These are phyloP conservation scores for Bacidia rubella DNA, from an alignment of 495 filamentous ascomycete species.

Conservation along the genomic window DNA sequence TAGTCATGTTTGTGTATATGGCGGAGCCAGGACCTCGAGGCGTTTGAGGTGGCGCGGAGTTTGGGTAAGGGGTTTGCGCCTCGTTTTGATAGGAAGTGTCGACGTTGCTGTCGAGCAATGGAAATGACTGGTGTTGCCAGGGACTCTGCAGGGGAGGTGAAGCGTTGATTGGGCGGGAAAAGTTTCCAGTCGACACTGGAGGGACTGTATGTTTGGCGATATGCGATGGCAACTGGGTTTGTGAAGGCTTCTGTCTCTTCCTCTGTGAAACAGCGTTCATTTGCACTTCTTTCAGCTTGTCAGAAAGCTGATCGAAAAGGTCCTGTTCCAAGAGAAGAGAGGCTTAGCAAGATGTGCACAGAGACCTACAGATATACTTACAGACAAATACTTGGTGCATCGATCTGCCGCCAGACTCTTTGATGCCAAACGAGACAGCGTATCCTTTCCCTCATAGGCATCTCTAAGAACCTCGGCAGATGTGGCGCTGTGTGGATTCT, in stretches of 20 bases:
- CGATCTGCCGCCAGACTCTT: conserved; percentile 81
- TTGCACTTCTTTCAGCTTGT: conserved; percentile 30
- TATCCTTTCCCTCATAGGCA: conserved; percentile 67
- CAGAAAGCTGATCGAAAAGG: conserved; percentile 72
- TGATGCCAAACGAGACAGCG: conserved; percentile 62
- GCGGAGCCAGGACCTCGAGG: neutral
- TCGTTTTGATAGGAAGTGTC: neutral
- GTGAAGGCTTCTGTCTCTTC: neutral
- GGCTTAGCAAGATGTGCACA: neutral
- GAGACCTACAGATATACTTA: conserved; percentile 26
- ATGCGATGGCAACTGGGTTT: neutral
- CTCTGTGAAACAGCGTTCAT: conserved; percentile 29
- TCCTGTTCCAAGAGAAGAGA: conserved; percentile 35
- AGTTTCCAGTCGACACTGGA: no score
- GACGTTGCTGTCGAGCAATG: no score
- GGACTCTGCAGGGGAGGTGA: conserved; percentile 7
- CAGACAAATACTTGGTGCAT: conserved; percentile 61
- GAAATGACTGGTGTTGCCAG: neutral
- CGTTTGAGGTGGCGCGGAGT: neutral
- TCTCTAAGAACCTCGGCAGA: conserved; percentile 69
- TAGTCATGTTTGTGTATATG: neutral
- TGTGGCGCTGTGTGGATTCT: conserved; percentile 66
- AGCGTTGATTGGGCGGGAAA: neutral
- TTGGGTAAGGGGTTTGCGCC: neutral
- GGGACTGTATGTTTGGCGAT: no score